phyloP scores from a whole-genome alignment of 352 stramenopile species.

The Phytophthora pini region DNA sequence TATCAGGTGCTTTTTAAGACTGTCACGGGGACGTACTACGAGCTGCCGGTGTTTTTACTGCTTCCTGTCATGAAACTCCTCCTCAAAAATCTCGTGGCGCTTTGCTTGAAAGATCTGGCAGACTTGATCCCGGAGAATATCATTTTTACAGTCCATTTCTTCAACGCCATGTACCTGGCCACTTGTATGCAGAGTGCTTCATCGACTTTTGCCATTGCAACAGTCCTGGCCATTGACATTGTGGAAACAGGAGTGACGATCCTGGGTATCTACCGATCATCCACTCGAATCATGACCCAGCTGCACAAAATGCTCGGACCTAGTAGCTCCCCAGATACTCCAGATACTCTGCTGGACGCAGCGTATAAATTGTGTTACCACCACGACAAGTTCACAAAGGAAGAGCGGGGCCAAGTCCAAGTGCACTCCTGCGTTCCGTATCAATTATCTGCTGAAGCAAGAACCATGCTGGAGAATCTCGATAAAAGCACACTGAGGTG shows the following conservation, averaged over 20 bases:
- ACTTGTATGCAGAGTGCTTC: constrained; percentile 30
- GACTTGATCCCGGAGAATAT: constrained; percentile 33
- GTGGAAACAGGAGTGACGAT: constrained; percentile 4
- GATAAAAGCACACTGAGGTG: neutral
- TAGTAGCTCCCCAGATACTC: too few relatives aligned
- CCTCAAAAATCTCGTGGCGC: constrained; percentile 30
- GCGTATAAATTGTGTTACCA: constrained; percentile 11
- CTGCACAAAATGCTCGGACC: constrained; percentile 3
- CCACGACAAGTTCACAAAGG: constrained; percentile 19
- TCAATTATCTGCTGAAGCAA: constrained; percentile 1
- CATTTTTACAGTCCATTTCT: constrained; percentile 38
- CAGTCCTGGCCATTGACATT: constrained; percentile 19
- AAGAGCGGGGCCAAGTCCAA: constrained; percentile 18
- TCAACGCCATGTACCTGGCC: constrained; percentile 38
- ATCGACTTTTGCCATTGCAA: constrained; percentile 4
- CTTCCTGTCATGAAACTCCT: constrained; percentile 32
- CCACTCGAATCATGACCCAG: constrained; percentile 14
- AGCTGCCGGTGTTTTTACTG: constrained; percentile 28
- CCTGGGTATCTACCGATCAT: constrained; percentile 9
- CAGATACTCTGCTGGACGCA: constrained; percentile 1
- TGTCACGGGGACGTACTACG: constrained; percentile 14
- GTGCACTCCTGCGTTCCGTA: constrained; percentile 17
- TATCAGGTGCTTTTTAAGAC: constrained; percentile 32
- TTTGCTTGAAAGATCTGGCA: constrained; percentile 11
- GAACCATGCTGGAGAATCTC: constrained; percentile 4